Base-by-base conservation (phyloP, 495 filamentous ascomycete genomes). In the Apodospora peruviana region DNA sequence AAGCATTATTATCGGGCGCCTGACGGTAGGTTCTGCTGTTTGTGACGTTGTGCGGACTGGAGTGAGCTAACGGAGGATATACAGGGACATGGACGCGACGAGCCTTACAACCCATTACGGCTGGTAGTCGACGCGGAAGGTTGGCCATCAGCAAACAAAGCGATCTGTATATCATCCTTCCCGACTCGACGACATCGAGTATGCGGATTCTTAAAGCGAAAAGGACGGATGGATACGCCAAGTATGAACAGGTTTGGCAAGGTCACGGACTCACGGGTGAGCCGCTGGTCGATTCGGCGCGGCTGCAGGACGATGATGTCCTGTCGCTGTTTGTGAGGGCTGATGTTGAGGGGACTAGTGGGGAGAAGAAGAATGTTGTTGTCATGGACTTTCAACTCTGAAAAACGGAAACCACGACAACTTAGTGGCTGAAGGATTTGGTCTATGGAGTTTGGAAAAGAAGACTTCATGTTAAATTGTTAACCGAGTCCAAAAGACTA, bases 1-100 rank as follows among this genome's bases (percentile, higher is more conserved):
- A 74, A 69, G 41, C 73, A 76, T 53, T 75, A 76, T 43, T 72
- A 70, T 49, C 48, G 68, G 22, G 55, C 59, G 5, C 60, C 68
- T 11, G 49, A 53, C 11, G 64, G 68, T 71, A 35, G 57, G 61
- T 60, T 36, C 23, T 8, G 11, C 25, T 17, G 12, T 5, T 22
- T 35, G 19, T 35, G 9, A 10, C 17, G 12, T 23, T 45, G n/a
- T 32, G 7, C 16, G 16, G 5, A 4, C 23, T 2, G 18, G 10
- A 42, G 5, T 20, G 20, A 22, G 18, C 40, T 21, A 5, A 12
- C 18, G 10, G 10, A 2, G 40, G 5, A 10, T 41, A 18, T 0
- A 10, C 10, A 69, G 68, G 58, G 3, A 37, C 11, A 2, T 72
- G 66, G 68, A 53, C 52, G 4, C 60, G 64, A 34, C 51, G 43